Evolutionary conservation across 371 early-diverging fungal species (phyloP), one percentile per base, ranked within the genome.

Genomic region (Nosema granulosis): DNA sequence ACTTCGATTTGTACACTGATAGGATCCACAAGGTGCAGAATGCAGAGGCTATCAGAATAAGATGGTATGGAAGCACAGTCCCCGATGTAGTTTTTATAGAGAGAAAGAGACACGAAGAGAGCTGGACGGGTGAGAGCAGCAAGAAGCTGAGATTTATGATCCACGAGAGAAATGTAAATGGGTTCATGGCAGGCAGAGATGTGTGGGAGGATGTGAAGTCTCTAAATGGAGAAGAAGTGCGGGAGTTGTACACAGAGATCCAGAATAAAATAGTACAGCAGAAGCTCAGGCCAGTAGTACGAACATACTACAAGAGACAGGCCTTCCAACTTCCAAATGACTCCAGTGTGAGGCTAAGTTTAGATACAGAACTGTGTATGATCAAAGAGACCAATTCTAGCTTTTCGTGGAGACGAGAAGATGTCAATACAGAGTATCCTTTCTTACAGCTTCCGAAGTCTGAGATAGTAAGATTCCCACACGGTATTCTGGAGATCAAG

Each of bases 251-350:
- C 16, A 82, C 83, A 3, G 91, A 94, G 73, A 88, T 95, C 20
- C 93, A 91, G 75, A 75, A 86, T n/a, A 86, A 89, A 24, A 89
- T 96, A n/a, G 77, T 87, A 29, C 83, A 88, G 0, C 90, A 90
- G 80, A 84, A 89, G 11, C 87, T 96, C 70, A 85, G 87, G 28
- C 98, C 98, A 77, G 89, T 90, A 87, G 88, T 87, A 71, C 91
- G 96, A 67, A 93, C 95, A 0, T 94, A 94, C 80, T 96, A 98
- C 87, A 96, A 94, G 83, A 90, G 98, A 84, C 95, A 93, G 29
- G 98, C 98, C 16, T 98, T 98, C 88, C 98, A 98, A 84, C 84
- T 96, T 31, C 98, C 98, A 18, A 94, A 94, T 43, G 95, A 95
- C 87, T 93, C 96, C 1, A 90, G 92, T 72, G 95, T 98, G 28